A percentile compares a stretch with the other conserved stretches of the same genome.
These are phyloP conservation scores for Selaginella moellendorffii DNA, from an alignment of 75 land plant genomes.

Conservation along the genomic window DNA sequence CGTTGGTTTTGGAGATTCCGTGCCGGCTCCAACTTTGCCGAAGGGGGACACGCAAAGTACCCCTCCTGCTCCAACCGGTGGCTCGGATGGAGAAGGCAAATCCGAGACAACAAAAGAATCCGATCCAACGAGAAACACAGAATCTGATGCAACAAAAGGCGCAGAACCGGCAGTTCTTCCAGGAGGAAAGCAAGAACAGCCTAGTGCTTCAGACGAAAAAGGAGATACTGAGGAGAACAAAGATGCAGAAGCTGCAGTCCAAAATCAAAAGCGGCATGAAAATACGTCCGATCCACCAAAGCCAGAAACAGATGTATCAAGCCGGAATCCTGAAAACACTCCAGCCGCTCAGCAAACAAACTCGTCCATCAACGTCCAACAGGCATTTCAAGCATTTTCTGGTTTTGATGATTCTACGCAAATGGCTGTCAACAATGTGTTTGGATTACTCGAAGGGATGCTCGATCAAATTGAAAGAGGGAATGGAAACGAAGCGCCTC, in stretches of 20 bases:
- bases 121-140: too few species aligned
- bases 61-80: background rate
- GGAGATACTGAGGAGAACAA: background rate
- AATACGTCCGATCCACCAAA: slow-evolving; percentile 14
- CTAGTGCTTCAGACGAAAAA: slow-evolving; percentile 8
- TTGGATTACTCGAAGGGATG: slow-evolving; percentile 82
- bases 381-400: slow-evolving; percentile 72
- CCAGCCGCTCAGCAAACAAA: too few species aligned
- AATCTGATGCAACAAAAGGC: too few species aligned
- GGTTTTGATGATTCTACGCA: slow-evolving; percentile 96
- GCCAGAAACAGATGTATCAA: slow-evolving; percentile 5
- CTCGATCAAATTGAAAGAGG: slow-evolving; percentile 61
- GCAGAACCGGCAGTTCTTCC: slow-evolving; percentile 13
- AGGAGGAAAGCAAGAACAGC: slow-evolving; percentile 13
- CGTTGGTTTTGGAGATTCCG: slow-evolving; percentile 27
- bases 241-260: slow-evolving; percentile 8
- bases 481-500: slow-evolving; percentile 4
- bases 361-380: slow-evolving; percentile 38
- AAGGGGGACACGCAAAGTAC: slow-evolving; percentile 13
- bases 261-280: slow-evolving; percentile 5
- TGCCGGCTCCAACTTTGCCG: slow-evolving; percentile 32
- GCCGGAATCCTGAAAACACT: too few species aligned
- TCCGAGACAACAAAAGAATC: background rate
- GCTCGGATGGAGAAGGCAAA: too few species aligned
- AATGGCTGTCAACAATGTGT: slow-evolving; percentile 96